Evolutionary conservation across 306 rosid species (phyloP).

Genomic region (Oemleria cerasiformis): DNA sequence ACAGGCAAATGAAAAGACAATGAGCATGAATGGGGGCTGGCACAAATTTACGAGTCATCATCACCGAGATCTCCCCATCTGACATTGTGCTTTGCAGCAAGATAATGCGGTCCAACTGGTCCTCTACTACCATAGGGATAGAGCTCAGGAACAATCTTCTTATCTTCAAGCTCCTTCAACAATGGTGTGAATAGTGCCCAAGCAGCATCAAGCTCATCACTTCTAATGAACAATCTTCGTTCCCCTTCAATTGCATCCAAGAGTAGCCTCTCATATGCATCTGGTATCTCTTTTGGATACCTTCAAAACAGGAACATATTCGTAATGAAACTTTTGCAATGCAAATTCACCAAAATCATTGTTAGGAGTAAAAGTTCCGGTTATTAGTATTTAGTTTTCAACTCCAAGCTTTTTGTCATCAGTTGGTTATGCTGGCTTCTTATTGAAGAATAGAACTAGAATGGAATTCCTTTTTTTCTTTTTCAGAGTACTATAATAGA

Average conservation of each 20-base stretch:
- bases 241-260: slow-evolving; percentile 96
- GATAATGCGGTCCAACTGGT: slow-evolving; percentile 93
- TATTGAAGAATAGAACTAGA: background rate
- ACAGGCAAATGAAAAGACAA: background rate
- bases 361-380: background rate
- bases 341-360: background rate
- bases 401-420: background rate
- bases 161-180: slow-evolving; percentile 80
- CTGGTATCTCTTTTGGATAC: slow-evolving; percentile 84
- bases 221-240: slow-evolving; percentile 84
- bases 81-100: slow-evolving; percentile 81
- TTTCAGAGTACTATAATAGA: too few species aligned
- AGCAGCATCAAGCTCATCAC: slow-evolving; percentile 95
- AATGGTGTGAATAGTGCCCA: slow-evolving; percentile 89
- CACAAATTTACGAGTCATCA: slow-evolving; percentile 36
- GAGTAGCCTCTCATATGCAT: slow-evolving; percentile 90
- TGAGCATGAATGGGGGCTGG: background rate
- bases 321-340: background rate
- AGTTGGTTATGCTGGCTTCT: background rate
- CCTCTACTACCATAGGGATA: slow-evolving; percentile 95
- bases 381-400: background rate
- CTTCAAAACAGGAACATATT: slow-evolving; percentile 44
- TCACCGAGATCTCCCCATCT: slow-evolving; percentile 83
- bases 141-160: slow-evolving; percentile 88
- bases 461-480: background rate